These are phyloP conservation scores for Angomonas deanei DNA, from an alignment of 208 protist species.

Conservation along the genomic window DNA sequence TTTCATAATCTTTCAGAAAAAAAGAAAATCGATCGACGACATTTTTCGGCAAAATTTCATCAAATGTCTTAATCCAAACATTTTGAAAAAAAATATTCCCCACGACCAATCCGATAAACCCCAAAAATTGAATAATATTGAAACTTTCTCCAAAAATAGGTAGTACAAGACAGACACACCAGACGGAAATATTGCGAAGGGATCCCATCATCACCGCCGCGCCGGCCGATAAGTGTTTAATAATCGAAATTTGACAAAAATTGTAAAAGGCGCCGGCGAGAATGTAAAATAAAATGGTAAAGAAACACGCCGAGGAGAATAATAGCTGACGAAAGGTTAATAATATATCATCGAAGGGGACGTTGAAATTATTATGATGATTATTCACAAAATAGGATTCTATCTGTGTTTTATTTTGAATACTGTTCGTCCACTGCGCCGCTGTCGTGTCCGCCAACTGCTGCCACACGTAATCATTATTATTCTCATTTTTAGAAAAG, in stretches of 20 bases:
- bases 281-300: constrained; percentile 41
- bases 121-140: constrained; percentile 53
- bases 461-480: too few species aligned
- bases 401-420: too few species aligned
- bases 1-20: not conserved
- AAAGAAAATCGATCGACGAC: constrained; percentile 17
- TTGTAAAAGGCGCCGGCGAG: constrained; percentile 59
- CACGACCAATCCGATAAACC: constrained; percentile 49
- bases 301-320: constrained; percentile 25
- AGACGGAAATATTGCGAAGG: constrained; percentile 67
- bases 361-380: constrained; percentile 12
- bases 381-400: too few species aligned
- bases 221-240: constrained; percentile 68
- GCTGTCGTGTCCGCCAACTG: not conserved
- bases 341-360: constrained; percentile 64
- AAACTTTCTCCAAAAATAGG: constrained; percentile 67
- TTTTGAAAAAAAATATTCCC: constrained; percentile 69
- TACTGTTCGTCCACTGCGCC: not conserved
- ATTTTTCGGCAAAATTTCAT: constrained; percentile 27
- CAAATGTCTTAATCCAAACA: constrained; percentile 35
- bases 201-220: constrained; percentile 65
- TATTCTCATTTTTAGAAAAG: not conserved
- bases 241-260: constrained; percentile 50
- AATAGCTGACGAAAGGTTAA: constrained; percentile 57
- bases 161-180: constrained; percentile 38